Conservation (phyloP, 768 basidiomycete species). For the Lactarius tabidus region DNA sequence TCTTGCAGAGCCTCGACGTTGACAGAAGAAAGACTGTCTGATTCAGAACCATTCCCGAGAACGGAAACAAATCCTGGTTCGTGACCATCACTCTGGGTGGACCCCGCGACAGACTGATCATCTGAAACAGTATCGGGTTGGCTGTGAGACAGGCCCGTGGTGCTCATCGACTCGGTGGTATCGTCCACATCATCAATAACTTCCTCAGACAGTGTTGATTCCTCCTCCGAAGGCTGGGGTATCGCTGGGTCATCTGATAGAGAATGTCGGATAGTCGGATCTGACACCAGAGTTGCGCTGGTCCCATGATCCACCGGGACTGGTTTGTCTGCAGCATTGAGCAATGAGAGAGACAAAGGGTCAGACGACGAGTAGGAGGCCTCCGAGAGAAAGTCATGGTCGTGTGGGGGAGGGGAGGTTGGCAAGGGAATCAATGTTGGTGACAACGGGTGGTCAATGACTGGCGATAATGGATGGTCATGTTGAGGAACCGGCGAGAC, state of each 20-base stretch:
- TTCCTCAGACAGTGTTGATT: neutral
- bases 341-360: neutral
- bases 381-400: neutral
- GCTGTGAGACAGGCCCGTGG: neutral
- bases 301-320: neutral
- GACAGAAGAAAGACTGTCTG: slow-evolving; percentile 13
- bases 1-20: slow-evolving; percentile 60
- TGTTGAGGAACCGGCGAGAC: slow-evolving; percentile 40
- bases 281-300: neutral
- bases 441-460: slow-evolving; percentile 31
- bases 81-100: neutral
- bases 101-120: neutral
- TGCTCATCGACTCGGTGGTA: neutral
- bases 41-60: neutral
- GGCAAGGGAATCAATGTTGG: slow-evolving; percentile 22
- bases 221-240: neutral
- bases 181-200: neutral
- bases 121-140: neutral
- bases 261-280: neutral
- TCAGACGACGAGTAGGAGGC: neutral
- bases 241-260: neutral
- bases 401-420: slow-evolving; percentile 16
- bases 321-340: neutral
- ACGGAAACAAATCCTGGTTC: neutral
- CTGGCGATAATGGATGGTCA: slow-evolving; percentile 32